phyloP scores from a whole-genome alignment of 1,284 basidiomycete species.

The Ustilago bromivora region DNA sequence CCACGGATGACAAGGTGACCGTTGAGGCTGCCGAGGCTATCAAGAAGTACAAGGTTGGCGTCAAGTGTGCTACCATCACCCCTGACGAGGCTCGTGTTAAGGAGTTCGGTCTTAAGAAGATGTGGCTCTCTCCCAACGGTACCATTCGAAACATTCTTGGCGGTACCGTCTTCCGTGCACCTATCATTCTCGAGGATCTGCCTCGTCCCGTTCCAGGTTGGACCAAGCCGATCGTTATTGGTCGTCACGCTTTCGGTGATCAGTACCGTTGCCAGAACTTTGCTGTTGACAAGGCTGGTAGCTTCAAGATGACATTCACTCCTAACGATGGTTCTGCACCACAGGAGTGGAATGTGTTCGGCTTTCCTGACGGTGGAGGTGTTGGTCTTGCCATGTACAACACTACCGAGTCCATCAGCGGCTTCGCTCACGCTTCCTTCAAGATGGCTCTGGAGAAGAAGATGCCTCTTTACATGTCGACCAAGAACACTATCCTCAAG shows the following conservation, averaged over 20 bases:
- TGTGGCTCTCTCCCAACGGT: conserved; percentile 73
- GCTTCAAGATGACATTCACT: conserved; percentile 65
- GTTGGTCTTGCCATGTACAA: conserved; percentile 72
- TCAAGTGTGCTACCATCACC: conserved; percentile 92
- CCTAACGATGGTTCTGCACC: conserved; percentile 57
- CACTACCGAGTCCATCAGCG: conserved; percentile 79
- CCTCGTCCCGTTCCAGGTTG: conserved; percentile 91
- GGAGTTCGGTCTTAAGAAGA: conserved; percentile 89
- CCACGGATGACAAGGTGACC: conserved; percentile 93
- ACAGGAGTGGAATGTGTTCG: conserved; percentile 62
- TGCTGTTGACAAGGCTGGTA: conserved; percentile 62
- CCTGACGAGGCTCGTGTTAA: conserved; percentile 94
- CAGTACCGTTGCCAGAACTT: conserved; percentile 73
- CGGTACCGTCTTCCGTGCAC: conserved; percentile 98
- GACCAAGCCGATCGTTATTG: conserved; percentile 96
- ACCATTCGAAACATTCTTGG: conserved; percentile 90
- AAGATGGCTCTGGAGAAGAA: conserved; percentile 98
- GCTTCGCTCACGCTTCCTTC: conserved; percentile 97
- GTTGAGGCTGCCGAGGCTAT: conserved; percentile 88
- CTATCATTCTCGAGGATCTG: conserved; percentile 90
- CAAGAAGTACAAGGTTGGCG: conserved; percentile 69
- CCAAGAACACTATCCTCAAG: conserved; percentile 70
- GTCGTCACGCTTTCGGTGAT: conserved; percentile 96
- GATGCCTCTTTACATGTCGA: conserved; percentile 77
- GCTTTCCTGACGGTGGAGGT: conserved; percentile 65